These are phyloP conservation scores for Penicillium thymicola DNA, from an alignment of 2,329 filamentous ascomycete genomes.

Conservation along the genomic window DNA sequence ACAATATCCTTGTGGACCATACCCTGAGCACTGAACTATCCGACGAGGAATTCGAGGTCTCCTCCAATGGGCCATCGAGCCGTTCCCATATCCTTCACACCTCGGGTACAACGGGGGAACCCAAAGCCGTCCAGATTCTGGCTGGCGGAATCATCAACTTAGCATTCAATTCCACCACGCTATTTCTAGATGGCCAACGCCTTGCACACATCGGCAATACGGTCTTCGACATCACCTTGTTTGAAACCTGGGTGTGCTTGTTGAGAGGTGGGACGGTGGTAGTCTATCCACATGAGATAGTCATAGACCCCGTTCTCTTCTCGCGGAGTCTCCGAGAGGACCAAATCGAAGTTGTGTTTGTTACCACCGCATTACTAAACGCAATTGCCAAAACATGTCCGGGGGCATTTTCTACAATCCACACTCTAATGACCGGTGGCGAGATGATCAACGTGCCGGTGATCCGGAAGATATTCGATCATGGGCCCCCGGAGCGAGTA, in stretches of 20 bases:
- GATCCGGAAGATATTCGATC: not conserved
- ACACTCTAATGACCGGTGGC: not conserved
- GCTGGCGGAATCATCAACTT: not conserved
- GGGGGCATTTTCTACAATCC: not conserved
- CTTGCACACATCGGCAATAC: not conserved
- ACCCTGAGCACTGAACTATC: not conserved
- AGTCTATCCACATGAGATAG: not conserved
- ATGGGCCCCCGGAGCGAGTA: not conserved
- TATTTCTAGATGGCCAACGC: not conserved
- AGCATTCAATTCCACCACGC: not conserved
- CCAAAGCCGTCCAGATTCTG: not conserved
- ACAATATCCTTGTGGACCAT: not conserved
- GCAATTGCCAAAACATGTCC: not conserved
- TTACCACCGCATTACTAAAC: not conserved
- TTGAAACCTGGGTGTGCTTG: not conserved
- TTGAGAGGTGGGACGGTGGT: not conserved
- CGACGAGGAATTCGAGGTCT: not conserved
- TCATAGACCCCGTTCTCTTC: not conserved
- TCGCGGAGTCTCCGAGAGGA: not conserved
- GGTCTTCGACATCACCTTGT: not conserved
- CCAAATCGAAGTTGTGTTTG: not conserved
- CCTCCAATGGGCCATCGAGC: not conserved
- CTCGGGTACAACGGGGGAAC: not conserved
- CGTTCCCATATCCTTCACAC: not conserved
- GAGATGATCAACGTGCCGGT: not conserved